A percentile compares a stretch with the other conserved stretches of the same genome.
Evolutionary conservation across 1,139 yeast species (phyloP).

Genomic region (Taphrina populina): DNA sequence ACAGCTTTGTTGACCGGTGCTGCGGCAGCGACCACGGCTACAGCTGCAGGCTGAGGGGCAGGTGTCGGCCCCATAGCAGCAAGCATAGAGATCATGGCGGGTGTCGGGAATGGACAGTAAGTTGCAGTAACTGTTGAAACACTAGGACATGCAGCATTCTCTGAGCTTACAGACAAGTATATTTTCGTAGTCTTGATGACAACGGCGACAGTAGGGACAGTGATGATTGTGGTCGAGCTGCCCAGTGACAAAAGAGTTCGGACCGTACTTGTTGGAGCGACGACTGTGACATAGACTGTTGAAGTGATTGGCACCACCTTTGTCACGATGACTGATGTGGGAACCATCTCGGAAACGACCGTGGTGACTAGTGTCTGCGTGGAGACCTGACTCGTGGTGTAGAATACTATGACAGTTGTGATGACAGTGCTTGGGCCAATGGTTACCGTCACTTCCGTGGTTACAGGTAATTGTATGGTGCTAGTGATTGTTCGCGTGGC

Average conservation of each 20-base stretch:
- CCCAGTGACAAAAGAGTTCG: neutral
- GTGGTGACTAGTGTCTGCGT: neutral
- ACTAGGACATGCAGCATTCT: neutral
- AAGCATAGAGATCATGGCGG: neutral
- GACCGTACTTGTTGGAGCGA: neutral
- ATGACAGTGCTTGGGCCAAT: neutral
- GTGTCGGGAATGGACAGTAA: constrained; percentile 14
- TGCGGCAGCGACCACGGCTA: neutral
- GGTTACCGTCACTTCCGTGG: neutral
- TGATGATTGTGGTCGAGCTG: neutral
- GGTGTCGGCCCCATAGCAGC: neutral
- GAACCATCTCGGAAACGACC: neutral
- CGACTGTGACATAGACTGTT: neutral
- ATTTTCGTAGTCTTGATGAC: no score
- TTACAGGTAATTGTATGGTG: neutral
- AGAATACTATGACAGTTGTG: neutral
- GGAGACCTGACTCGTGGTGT: no score
- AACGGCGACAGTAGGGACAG: no score
- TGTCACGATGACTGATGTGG: neutral
- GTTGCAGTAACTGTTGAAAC: constrained; percentile 3
- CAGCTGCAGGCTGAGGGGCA: neutral
- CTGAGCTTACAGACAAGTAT: no score
- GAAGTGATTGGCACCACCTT: neutral
- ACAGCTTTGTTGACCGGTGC: no score
- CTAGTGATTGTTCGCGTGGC: neutral